These are phyloP conservation scores for Canavalia gladiata DNA, from an alignment of 306 rosid genomes.

Conservation along the genomic window DNA sequence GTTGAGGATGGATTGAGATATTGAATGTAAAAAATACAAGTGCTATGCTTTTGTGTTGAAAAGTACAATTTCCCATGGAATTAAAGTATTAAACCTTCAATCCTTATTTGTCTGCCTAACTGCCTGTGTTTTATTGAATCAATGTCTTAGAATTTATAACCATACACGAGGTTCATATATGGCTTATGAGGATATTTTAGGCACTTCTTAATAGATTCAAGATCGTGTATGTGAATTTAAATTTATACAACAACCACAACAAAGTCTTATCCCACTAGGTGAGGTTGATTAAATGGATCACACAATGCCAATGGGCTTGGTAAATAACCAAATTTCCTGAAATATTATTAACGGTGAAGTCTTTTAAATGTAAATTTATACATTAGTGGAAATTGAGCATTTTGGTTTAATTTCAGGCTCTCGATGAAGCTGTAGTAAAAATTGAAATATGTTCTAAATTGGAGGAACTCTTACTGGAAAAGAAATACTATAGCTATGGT, in stretches of 20 bases:
- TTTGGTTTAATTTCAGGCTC: slow-evolving; percentile 64
- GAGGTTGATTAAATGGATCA: too few relatives aligned
- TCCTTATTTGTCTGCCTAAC: slow-evolving; percentile 9
- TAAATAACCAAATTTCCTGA: too few relatives aligned
- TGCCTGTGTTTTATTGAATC: neutral
- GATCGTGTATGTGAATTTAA: slow-evolving; percentile 5
- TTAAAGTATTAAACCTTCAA: neutral
- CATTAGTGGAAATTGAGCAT: neutral
- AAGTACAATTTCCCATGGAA: neutral
- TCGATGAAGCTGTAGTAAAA: slow-evolving; percentile 64
- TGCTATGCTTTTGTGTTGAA: neutral
- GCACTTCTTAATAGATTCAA: slow-evolving; percentile 27
- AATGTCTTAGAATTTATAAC: slow-evolving; percentile 18
- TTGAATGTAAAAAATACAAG: neutral
- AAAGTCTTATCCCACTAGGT: too few relatives aligned
- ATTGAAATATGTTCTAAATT: slow-evolving; percentile 67
- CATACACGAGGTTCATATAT: slow-evolving; percentile 14
- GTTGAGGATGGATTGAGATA: neutral
- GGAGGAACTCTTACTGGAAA: slow-evolving; percentile 77
- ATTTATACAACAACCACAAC: neutral
- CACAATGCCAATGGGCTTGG: too few relatives aligned
- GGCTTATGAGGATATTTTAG: slow-evolving; percentile 6
- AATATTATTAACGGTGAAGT: too few relatives aligned
- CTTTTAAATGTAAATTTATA: neutral
- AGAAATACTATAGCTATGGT: slow-evolving; percentile 70